These are phyloP conservation scores for Starmerella khaoyaiensis DNA, from an alignment of 805 yeast species.

Conservation along the genomic window DNA sequence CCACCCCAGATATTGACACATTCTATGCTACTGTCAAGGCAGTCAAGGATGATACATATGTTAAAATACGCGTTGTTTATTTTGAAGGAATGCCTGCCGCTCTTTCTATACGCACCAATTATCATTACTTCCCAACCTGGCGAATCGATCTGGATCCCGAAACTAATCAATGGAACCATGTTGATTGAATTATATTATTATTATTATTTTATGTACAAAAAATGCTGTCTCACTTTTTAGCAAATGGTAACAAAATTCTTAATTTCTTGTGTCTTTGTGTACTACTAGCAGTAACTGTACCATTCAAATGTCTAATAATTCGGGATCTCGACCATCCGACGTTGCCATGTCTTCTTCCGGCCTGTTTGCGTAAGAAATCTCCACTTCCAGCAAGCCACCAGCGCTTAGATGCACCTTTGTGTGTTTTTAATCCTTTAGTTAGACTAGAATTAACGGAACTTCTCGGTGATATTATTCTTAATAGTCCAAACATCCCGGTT, in stretches of 20 bases:
- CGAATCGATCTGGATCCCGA: constrained; percentile 13
- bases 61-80: constrained; percentile 66
- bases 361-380: constrained; percentile 55
- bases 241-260: constrained; percentile 19
- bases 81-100: constrained; percentile 83
- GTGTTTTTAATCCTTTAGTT: constrained; percentile 47
- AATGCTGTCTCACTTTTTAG: constrained; percentile 7
- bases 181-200: not conserved
- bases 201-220: constrained; percentile 1
- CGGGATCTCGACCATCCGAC: constrained; percentile 65
- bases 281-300: constrained; percentile 43
- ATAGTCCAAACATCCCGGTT: no score
- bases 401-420: constrained; percentile 76
- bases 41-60: constrained; percentile 69
- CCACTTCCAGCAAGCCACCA: constrained; percentile 57
- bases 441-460: no score
- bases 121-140: constrained; percentile 53
- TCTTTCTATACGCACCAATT: constrained; percentile 69
- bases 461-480: no score
- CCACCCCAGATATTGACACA: constrained; percentile 55
- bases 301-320: constrained; percentile 40
- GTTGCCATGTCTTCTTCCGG: constrained; percentile 88
- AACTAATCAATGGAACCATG: constrained; percentile 14
- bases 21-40: constrained; percentile 53
- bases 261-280: constrained; percentile 24